Evolutionary conservation across 495 filamentous ascomycete species (phyloP), one percentile per base, ranked within the genome.

Genomic region (Tuber microsphaerosporum): DNA sequence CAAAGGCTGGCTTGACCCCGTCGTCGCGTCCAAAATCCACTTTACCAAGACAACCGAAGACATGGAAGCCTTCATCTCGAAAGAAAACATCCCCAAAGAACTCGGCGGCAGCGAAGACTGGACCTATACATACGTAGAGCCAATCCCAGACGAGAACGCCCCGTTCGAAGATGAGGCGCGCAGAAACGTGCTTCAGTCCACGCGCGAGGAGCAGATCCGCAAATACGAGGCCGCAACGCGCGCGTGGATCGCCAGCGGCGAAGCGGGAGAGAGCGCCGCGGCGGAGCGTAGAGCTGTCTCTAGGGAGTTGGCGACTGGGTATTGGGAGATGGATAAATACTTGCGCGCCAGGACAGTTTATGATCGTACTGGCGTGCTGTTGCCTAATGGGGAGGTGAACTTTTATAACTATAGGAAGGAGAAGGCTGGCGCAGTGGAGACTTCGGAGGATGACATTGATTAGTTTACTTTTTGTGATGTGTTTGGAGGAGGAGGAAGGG

Each of bases 1-100:
- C 84, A 90, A 89, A 79, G 93, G 94, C 82, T 98, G 94, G 96
- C 90, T 99, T 51, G 95, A 99, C 84, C 95, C 95, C 0, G 96
- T 97, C 17, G 96, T 98, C 41, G 96, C 95, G 61, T 87, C 88
- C 76, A 98, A 99, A 84, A 91, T 99, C 61, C 91, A 98, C 83
- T 99, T 99, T 85, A 97, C 93, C 75, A 94, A 93, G 78, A 93
- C 88, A 77, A 83, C 89, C 76, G 87, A 91, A 65, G 95, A 98
- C 61, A 85, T 99, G 72, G 89, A 92, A 81, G 85, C 88, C 39
- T 97, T 91, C 84, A 90, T 99, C 76, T 86, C 89, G 7, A 85
- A 84, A 41, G 86, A 86, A 61, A 92, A 90, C 73, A 93, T 98
- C 77, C 86, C 89, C 73, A 90, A 89, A 76, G 94, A 94, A 71